These are phyloP conservation scores for Biscogniauxia marginata DNA, from an alignment of 2,329 filamentous ascomycete genomes.

Conservation along the genomic window DNA sequence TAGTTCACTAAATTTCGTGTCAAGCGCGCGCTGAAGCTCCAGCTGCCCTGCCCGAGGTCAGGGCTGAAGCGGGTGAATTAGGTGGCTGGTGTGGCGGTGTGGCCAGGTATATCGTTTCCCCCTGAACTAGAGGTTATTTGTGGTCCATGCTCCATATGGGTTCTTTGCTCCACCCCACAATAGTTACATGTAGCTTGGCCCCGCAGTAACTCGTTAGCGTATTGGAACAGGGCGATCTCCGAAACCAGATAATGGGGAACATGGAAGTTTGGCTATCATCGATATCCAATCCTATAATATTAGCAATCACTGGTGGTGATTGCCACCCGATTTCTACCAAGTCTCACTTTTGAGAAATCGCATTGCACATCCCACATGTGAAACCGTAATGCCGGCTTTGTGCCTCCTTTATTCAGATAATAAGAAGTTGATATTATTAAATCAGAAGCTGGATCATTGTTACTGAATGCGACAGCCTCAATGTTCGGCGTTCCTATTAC, in stretches of 20 bases:
- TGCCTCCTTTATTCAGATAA: slow-evolving; percentile 2
- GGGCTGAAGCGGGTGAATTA: no score
- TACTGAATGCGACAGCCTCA: slow-evolving; percentile 13
- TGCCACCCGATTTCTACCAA: slow-evolving; percentile 7
- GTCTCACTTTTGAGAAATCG: background rate
- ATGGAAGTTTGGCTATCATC: background rate
- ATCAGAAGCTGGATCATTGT: background rate
- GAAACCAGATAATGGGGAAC: slow-evolving; percentile 5
- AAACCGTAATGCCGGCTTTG: slow-evolving; percentile 10
- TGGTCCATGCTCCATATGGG: no score
- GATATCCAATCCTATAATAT: slow-evolving; percentile 5
- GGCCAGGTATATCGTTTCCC: background rate
- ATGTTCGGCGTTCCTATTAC: slow-evolving; percentile 16
- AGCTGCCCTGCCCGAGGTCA: no score
- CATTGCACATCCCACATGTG: background rate
- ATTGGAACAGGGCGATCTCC: slow-evolving; percentile 20
- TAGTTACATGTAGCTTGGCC: no score
- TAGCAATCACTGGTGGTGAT: slow-evolving; percentile 6
- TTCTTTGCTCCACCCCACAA: no score
- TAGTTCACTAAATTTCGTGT: background rate
- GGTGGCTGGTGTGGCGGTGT: background rate
- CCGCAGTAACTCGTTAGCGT: background rate
- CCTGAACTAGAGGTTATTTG: no score
- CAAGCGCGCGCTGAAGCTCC: background rate
- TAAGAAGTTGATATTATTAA: slow-evolving; percentile 3